phyloP scores from a whole-genome alignment of 164 flowering plant species.

The Aristolochia contorta region DNA sequence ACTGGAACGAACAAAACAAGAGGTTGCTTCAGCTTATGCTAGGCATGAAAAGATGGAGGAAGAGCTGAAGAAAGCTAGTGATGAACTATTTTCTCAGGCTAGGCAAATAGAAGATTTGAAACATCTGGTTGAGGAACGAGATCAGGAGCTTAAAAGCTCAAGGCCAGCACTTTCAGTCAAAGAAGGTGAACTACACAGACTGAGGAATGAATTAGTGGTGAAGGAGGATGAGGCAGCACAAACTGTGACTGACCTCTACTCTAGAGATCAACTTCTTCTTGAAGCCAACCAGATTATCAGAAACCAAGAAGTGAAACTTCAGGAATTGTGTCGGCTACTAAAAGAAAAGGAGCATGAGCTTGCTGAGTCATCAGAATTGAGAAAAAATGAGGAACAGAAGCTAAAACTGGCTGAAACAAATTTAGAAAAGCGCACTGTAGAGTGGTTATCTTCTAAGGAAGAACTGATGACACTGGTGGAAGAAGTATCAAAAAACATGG shows the following conservation, averaged over 20 bases:
- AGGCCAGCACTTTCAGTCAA: conserved; percentile 34
- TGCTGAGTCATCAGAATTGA: conserved; percentile 21
- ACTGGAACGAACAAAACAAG: conserved; percentile 42
- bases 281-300: conserved; percentile 50
- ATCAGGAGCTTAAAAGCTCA: conserved; percentile 30
- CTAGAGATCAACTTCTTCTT: conserved; percentile 39
- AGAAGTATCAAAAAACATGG: conserved; percentile 30
- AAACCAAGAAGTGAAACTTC: conserved; percentile 54
- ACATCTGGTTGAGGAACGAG: conserved; percentile 37
- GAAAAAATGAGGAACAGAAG: conserved; percentile 46
- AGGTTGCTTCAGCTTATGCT: conserved; percentile 34
- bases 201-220: conserved; percentile 38
- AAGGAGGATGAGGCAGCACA: conserved; percentile 42
- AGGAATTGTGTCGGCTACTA: conserved; percentile 34
- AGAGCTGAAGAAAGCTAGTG: conserved; percentile 55
- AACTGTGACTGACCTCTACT: conserved; percentile 32
- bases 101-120: conserved; percentile 60
- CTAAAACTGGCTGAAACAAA: conserved; percentile 48
- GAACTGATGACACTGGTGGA: conserved; percentile 46
- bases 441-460: conserved; percentile 54
- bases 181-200: conserved; percentile 47
- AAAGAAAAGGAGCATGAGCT: conserved; percentile 49
- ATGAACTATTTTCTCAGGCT: conserved; percentile 49
- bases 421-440: conserved; percentile 52
- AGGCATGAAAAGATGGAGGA: conserved; percentile 50